These are phyloP conservation scores for Aotearoamyces nothofagi DNA, from an alignment of 2,329 filamentous ascomycete genomes.

Conservation along the genomic window DNA sequence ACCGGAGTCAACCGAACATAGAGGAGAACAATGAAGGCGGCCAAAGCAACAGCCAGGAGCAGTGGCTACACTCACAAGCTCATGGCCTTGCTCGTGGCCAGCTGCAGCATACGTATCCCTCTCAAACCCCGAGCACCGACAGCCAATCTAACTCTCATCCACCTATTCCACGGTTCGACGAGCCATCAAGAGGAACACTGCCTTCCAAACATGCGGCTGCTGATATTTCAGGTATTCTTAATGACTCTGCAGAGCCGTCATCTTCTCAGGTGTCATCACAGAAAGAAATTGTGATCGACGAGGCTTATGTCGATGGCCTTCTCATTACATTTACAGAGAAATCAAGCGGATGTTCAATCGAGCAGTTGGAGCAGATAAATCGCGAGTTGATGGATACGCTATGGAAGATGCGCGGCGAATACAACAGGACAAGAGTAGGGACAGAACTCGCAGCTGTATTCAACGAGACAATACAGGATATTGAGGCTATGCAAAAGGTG, in stretches of 20 bases:
- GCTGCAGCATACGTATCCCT: constrained; percentile 11
- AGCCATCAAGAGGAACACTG: constrained; percentile 12
- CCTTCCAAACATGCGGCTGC: constrained; percentile 10
- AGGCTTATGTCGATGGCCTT: constrained; percentile 17
- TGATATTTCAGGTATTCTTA: constrained; percentile 15
- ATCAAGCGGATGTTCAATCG: constrained; percentile 38
- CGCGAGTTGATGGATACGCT: constrained; percentile 80
- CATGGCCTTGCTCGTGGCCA: constrained; percentile 30
- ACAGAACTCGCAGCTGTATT: constrained; percentile 51
- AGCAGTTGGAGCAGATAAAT: constrained; percentile 90
- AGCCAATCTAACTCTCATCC: constrained; percentile 20
- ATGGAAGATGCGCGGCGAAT: constrained; percentile 66
- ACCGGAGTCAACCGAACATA: constrained; percentile 6
- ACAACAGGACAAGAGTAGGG: constrained; percentile 67
- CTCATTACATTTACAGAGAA: constrained; percentile 11
- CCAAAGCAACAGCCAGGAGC: constrained; percentile 29
- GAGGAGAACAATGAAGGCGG: constrained; percentile 26
- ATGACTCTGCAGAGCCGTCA: constrained; percentile 15
- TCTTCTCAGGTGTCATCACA: constrained; percentile 15
- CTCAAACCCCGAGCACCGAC: constrained; percentile 14
- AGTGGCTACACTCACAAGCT: constrained; percentile 43
- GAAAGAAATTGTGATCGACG: constrained; percentile 24
- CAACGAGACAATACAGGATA: constrained; percentile 58
- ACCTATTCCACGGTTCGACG: constrained; percentile 24
- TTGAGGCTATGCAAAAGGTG: constrained; percentile 26